Evolutionary conservation across 306 rosid genomes (phyloP).

Genomic region (Hippophae rhamnoides): DNA sequence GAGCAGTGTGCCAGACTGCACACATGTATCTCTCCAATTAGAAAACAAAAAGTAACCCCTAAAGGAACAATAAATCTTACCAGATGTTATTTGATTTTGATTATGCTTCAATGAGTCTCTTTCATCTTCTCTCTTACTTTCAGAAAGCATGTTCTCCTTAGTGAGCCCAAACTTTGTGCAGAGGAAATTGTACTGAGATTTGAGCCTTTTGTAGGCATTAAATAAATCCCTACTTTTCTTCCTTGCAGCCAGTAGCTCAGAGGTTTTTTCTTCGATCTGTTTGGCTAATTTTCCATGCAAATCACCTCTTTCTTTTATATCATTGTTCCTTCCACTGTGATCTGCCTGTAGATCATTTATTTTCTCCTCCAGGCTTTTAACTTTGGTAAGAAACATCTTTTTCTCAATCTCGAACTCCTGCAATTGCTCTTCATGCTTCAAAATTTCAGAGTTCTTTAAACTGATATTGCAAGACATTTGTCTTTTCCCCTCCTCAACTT

Average conservation of each 20-base stretch:
- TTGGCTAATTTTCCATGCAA: slow-evolving; percentile 21
- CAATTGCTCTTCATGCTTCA: slow-evolving; percentile 21
- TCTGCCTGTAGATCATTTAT: slow-evolving; percentile 27
- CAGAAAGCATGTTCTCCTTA: slow-evolving; percentile 38
- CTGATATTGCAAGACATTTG: slow-evolving; percentile 14
- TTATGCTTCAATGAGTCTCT: slow-evolving; percentile 23
- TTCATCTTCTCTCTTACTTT: slow-evolving; percentile 25
- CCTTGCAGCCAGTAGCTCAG: slow-evolving; percentile 44
- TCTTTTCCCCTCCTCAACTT: slow-evolving; percentile 32
- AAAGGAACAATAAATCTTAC: slow-evolving; percentile 27
- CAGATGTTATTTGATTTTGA: slow-evolving; percentile 30
- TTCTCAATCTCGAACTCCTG: slow-evolving; percentile 36
- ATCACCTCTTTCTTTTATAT: slow-evolving; percentile 15
- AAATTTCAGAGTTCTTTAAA: slow-evolving; percentile 19
- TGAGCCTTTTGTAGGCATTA: slow-evolving; percentile 56
- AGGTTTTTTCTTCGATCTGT: slow-evolving; percentile 24
- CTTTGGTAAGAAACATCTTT: slow-evolving; percentile 24
- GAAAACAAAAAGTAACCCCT: not conserved
- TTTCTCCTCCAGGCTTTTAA: slow-evolving; percentile 30
- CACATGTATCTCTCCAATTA: not conserved
- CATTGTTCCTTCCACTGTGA: slow-evolving; percentile 14
- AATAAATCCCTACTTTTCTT: slow-evolving; percentile 23
- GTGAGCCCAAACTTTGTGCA: slow-evolving; percentile 48
- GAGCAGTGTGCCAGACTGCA: not conserved
- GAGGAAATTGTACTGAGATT: slow-evolving; percentile 59